Evolutionary conservation across 2,329 filamentous ascomycete species (phyloP), one percentile per base, ranked within the genome.

Genomic region (Didymella pomorum): DNA sequence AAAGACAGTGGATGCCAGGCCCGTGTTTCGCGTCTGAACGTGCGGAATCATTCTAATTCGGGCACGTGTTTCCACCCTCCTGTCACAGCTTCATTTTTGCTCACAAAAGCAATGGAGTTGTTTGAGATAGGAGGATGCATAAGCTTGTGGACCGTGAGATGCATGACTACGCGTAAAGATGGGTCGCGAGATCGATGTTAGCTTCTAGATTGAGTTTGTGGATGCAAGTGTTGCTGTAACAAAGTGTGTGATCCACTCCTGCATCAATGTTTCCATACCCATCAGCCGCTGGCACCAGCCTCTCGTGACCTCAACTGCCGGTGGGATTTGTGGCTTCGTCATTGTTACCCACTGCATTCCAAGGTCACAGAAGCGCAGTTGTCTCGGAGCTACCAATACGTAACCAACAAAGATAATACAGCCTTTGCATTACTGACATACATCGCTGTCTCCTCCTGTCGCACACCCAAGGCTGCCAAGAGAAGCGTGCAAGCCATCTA

Each of bases 1-100:
- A 43, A 42, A 45, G 9, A 25, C 23, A 52, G 47, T 21, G 21
- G 28, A 21, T 31, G 46, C 41, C 18, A 46, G 42, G 8, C 16
- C 33, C 7, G 37, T 23, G 46, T 56, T 56, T 50, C 46, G 53
- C 16, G 41, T 25, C 39, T 23, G 45, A 51, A 25, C 28, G 31
- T 53, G 56, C 50, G 56, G 31, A 58, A 25, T 45, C 39, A 35
- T 50, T 53, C 50, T 54, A 54, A 18, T 46, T 54, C n/a, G 46
- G 56, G 56, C 56, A 58, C 56, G 56, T 58, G 56, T 49, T 49
- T 53, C 39, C 39, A 37, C 33, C 26, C 31, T 53, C 16, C 39
- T 48, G 55, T 49, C 44, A 48, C 49, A 49, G 37, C 18, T 48
- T 43, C 26, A 23, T n/a, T 23, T 28, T 25, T 23, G 44, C 35